Conservation (phyloP, 768 basidiomycete genomes). For the Auricularia auricula-judae region DNA sequence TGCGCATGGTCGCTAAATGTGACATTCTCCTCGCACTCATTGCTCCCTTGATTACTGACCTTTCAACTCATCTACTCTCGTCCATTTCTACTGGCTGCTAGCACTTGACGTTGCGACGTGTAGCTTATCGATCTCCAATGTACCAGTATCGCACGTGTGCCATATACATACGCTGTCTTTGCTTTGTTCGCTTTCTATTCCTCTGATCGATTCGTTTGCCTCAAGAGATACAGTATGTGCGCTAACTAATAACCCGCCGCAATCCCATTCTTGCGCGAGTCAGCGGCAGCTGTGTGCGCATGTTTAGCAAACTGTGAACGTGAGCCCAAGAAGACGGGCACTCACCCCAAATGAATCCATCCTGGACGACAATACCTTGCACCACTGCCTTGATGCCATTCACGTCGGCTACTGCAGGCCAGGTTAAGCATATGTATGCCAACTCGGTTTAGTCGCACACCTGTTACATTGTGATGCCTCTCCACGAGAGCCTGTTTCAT, state of each 20-base stretch:
- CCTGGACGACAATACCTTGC: constrained; percentile 44
- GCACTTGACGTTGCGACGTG: too few species aligned
- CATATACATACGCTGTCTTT: not conserved
- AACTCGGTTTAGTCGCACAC: constrained; percentile 25
- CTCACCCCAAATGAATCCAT: constrained; percentile 38
- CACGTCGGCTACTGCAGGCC: constrained; percentile 43
- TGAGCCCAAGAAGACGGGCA: not conserved
- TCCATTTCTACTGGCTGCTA: too few species aligned
- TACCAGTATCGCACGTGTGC: too few species aligned
- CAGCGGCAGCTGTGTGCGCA: constrained; percentile 56
- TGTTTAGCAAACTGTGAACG: not conserved
- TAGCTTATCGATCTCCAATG: too few species aligned
- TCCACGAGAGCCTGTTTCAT: constrained; percentile 44
- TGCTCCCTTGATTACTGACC: too few species aligned
- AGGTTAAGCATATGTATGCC: not conserved
- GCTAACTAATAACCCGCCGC: constrained; percentile 64
- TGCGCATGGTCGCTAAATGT: too few species aligned
- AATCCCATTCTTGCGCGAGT: constrained; percentile 88
- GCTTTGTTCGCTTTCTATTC: not conserved
- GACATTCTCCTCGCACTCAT: too few species aligned
- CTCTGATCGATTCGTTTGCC: not conserved
- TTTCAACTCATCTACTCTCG: too few species aligned
- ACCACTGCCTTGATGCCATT: constrained; percentile 68
- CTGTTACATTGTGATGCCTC: constrained; percentile 62
- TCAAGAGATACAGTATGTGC: not conserved